A percentile compares a stretch with the other conserved stretches of the same genome.
phyloP scores from a whole-genome alignment of 495 filamentous ascomycete genomes.

The Aspergillus mulundensis region DNA sequence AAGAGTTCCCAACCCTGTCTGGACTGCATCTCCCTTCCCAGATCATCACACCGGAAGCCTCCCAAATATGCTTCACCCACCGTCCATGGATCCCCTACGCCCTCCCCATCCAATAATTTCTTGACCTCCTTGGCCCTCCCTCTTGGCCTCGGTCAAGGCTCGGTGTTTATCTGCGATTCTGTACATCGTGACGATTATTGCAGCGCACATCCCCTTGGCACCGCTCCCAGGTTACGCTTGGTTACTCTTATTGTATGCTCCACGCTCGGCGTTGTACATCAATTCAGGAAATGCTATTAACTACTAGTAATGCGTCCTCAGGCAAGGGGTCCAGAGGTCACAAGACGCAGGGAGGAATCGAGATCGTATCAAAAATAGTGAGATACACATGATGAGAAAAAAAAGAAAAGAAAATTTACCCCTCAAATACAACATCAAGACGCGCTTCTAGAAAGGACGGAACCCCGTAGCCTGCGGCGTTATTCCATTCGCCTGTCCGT shows the following conservation, averaged over 20 bases:
- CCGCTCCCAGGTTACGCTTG: not conserved
- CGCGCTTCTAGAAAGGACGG: conserved; percentile 49
- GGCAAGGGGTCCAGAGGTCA: not conserved
- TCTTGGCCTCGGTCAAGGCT: not conserved
- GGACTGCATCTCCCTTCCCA: conserved; percentile 5
- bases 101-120: conserved; percentile 2
- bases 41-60: conserved; percentile 4
- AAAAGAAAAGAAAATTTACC: conserved; percentile 20
- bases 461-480: conserved; percentile 77
- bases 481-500: conserved; percentile 72
- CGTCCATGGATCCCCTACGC: not conserved
- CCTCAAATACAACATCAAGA: conserved; percentile 12
- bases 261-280: not conserved
- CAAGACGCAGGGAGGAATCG: conserved; percentile 6
- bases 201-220: conserved; percentile 1
- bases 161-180: not conserved
- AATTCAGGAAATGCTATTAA: conserved; percentile 17
- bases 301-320: conserved; percentile 16
- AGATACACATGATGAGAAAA: conserved; percentile 25
- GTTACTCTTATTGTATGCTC: conserved; percentile 2
- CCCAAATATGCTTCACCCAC: not conserved
- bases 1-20: conserved; percentile 10
- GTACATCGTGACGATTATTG: conserved; percentile 1
- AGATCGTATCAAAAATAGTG: conserved; percentile 15
- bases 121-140: not conserved